phyloP scores from a whole-genome alignment of 352 stramenopile genomes.

The Pythium dissimile region DNA sequence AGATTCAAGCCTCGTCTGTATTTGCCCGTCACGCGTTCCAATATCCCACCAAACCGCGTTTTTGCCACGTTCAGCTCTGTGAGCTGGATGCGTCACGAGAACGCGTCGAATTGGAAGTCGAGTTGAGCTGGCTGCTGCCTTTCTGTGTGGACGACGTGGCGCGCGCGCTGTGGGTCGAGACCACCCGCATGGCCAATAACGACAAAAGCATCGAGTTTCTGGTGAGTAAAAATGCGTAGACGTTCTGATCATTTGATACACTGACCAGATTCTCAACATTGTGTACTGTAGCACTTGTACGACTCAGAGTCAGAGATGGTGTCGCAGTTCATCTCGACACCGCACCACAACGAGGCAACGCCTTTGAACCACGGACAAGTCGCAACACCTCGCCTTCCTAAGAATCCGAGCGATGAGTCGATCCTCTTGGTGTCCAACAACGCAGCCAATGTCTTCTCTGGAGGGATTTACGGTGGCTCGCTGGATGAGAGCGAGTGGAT shows the following conservation, averaged over 20 bases:
- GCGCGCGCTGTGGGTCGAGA: slow-evolving; percentile 4
- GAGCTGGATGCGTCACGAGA: neutral
- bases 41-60: neutral
- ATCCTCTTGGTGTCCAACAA: neutral
- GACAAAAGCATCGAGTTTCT: neutral
- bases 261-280: neutral
- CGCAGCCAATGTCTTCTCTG: neutral
- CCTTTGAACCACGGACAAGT: neutral
- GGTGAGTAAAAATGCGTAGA: neutral
- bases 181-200: neutral
- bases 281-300: neutral
- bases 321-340: neutral
- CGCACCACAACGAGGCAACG: neutral
- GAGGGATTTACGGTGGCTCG: neutral
- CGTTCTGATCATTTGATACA: too few relatives aligned
- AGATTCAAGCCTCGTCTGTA: neutral
- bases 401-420: neutral
- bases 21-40: neutral
- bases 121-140: neutral
- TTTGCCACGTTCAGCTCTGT: neutral
- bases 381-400: neutral
- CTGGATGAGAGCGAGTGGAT: neutral
- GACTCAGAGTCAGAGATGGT: neutral
- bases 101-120: neutral
- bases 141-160: neutral